Conservation (phyloP, 257 asterid genomes). For the Solanum lycopersicoides region DNA sequence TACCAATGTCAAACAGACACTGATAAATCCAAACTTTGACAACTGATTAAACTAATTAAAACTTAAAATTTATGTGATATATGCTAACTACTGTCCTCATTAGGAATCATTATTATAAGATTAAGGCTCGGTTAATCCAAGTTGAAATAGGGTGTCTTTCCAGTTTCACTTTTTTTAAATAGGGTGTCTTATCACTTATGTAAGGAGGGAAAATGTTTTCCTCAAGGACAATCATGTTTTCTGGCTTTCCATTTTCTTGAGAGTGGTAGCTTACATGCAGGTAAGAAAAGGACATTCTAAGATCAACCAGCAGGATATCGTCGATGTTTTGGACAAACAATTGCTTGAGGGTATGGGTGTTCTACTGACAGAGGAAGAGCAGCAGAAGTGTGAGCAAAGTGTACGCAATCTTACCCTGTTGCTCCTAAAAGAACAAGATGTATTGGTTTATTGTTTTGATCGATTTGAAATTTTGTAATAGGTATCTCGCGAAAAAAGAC, state of each 20-base stretch:
- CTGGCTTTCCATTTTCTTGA: background rate
- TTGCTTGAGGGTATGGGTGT: constrained; percentile 99
- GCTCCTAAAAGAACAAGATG: constrained; percentile 1
- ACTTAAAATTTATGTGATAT: background rate
- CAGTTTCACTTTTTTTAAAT: background rate
- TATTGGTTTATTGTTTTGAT: background rate
- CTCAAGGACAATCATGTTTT: background rate
- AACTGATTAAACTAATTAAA: background rate
- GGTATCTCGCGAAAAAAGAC: constrained; percentile 75
- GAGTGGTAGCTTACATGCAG: constrained; percentile 21
- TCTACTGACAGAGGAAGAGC: constrained; percentile 99
- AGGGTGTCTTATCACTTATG: background rate
- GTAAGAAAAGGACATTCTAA: constrained; percentile 79
- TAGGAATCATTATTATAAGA: background rate
- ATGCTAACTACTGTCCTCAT: background rate
- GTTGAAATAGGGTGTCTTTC: background rate
- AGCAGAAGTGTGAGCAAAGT: constrained; percentile 76
- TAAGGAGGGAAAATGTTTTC: background rate
- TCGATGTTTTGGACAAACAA: constrained; percentile 94
- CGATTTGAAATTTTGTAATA: constrained; percentile 4
- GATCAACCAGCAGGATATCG: constrained; percentile 79
- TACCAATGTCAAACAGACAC: background rate
- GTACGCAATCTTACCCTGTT: constrained; percentile 34
- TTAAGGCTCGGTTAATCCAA: background rate
- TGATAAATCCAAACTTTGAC: background rate